These are phyloP conservation scores for Penicillium freii DNA, from an alignment of 2,329 filamentous ascomycete species.

Conservation along the genomic window DNA sequence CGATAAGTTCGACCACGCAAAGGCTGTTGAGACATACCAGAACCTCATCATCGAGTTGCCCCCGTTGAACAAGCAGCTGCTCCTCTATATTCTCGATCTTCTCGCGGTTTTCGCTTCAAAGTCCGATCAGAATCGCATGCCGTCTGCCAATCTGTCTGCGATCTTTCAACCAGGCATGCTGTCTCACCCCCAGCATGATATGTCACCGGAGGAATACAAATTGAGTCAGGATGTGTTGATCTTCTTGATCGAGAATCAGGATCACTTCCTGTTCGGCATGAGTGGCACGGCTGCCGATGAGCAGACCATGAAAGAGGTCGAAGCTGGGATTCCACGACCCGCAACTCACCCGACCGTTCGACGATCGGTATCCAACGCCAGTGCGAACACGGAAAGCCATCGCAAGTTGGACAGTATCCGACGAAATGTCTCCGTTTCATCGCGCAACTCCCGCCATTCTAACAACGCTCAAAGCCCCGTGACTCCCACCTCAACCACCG, in stretches of 20 bases:
- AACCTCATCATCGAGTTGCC: constrained; percentile 88
- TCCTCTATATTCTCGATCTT: constrained; percentile 93
- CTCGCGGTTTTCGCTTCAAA: constrained; percentile 97
- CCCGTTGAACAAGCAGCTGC: constrained; percentile 84
- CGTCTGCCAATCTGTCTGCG: constrained; percentile 85
- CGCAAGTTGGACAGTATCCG: constrained; percentile 73
- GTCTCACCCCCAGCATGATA: constrained; percentile 89
- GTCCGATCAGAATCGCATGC: constrained; percentile 96
- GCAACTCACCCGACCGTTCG: constrained; percentile 56
- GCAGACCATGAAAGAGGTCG: constrained; percentile 64
- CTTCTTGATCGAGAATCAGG: constrained; percentile 97
- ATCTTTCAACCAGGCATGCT: constrained; percentile 98
- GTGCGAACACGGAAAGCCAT: constrained; percentile 82
- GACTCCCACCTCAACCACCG: constrained; percentile 55
- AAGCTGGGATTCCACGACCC: constrained; percentile 60
- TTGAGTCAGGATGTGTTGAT: constrained; percentile 96
- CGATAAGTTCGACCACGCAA: constrained; percentile 70
- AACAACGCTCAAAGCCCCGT: constrained; percentile 68
- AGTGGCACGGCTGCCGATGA: constrained; percentile 97
- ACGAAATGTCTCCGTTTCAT: constrained; percentile 88
- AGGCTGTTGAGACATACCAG: constrained; percentile 81
- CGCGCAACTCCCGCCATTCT: constrained; percentile 76
- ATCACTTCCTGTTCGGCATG: constrained; percentile 98
- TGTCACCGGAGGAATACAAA: constrained; percentile 91
- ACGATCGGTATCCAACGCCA: constrained; percentile 82